A percentile compares a stretch with the other conserved stretches of the same genome.
Evolutionary conservation across 164 flowering plant genomes (phyloP).

Genomic region (Magnolia officinalis): DNA sequence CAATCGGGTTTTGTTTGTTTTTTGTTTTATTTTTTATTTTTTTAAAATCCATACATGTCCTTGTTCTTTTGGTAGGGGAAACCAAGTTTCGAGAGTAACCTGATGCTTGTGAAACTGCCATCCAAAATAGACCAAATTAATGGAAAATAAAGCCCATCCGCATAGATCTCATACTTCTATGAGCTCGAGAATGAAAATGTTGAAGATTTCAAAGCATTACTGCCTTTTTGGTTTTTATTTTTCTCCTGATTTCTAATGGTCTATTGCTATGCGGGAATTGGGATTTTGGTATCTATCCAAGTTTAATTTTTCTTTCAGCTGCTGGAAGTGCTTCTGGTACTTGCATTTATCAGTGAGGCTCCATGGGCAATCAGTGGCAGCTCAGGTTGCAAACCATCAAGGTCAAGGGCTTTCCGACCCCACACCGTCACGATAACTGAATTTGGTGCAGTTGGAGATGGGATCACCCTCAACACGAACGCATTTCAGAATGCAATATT

Average conservation of each 20-base stretch:
- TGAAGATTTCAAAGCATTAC: background rate
- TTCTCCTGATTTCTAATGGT: background rate
- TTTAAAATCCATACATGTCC: too few relatives aligned
- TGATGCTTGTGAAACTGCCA: background rate
- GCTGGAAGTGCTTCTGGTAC: constrained; percentile 47
- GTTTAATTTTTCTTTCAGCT: constrained; percentile 19
- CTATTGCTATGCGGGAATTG: background rate
- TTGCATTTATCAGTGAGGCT: constrained; percentile 32
- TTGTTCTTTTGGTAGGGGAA: background rate
- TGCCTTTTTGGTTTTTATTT: background rate
- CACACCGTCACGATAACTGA: constrained; percentile 68
- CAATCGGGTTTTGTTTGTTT: background rate
- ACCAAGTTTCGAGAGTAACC: background rate
- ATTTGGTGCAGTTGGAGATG: constrained; percentile 85
- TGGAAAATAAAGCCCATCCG: background rate
- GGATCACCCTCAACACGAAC: constrained; percentile 68
- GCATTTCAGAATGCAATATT: constrained; percentile 83
- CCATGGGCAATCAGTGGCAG: constrained; percentile 30
- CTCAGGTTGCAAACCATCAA: constrained; percentile 31
- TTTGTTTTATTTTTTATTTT: background rate
- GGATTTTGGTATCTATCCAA: background rate
- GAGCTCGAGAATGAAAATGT: background rate
- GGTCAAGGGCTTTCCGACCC: constrained; percentile 38
- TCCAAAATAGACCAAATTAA: background rate
- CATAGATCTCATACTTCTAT: background rate